Base-by-base conservation (phyloP, 768 basidiomycete genomes). In the Leucocoprinus sp. region DNA sequence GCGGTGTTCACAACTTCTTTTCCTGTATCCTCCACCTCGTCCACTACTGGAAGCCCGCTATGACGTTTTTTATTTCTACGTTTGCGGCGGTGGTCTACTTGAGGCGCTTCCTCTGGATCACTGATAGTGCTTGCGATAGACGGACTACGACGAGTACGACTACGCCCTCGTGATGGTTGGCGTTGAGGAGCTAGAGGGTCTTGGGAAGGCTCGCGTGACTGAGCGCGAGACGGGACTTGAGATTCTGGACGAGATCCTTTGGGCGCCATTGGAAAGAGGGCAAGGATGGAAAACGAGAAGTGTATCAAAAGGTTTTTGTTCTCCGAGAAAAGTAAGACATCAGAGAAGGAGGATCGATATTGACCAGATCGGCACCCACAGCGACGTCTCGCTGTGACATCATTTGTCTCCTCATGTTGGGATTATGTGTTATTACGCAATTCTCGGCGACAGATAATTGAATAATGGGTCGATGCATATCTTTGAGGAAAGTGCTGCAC, bases 1-100 rank as follows among this genome's bases (percentile, higher is more conserved):
- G 34, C 39, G 0, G 46, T 42, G 7, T 48, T 41, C 1, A 18
- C 46, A 7, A 42, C 46, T 19, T 41, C 23, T n/a, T 15, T 41
- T 1, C 33, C 40, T 1, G 53, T 52, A 39, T 51, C 43, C 19
- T 47, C 53, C 3, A 54, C 48, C 37, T 59, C 57, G 9, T 55
- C 55, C 1, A 56, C 49, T 24, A 49, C 50, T 9, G 54, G 54
- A 5, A 57, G 51, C 9, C 48, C 49, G 6, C 47, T 51, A 4
- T 46, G 47, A 2, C 40, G 31, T 17, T 41, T 34, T 37, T 50
- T 53, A 4, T 42, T 45, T 6, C 53, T 49, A 8, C 48, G 47
- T 15, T 50, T 48, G 29, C 54, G 53, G 24, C 47, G 41, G 23
- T 47, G 36, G 19, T 23, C 17, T 18, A 17, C 29, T n/a, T 39